phyloP scores from a whole-genome alignment of 2,329 filamentous ascomycete species.

The Parascedosporium putredinis region DNA sequence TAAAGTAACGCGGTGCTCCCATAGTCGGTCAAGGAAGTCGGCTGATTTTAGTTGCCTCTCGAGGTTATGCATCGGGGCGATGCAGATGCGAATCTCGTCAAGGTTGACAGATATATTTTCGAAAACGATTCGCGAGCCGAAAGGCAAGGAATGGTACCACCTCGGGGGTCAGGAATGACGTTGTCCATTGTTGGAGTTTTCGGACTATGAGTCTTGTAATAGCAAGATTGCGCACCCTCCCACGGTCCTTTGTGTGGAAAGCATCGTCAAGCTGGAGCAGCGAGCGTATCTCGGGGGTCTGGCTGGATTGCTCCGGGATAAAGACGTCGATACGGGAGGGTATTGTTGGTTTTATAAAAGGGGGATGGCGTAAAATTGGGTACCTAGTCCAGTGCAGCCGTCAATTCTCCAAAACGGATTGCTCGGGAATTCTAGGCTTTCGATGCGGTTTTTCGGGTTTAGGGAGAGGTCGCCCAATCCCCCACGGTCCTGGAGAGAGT shows the following conservation, averaged over 20 bases:
- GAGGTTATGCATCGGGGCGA: slow-evolving; percentile 40
- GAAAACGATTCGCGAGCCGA: slow-evolving; percentile 48
- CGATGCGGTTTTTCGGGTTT: slow-evolving; percentile 51
- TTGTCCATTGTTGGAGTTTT: slow-evolving; percentile 41
- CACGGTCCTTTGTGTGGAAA: slow-evolving; percentile 44
- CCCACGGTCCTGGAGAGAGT: background rate
- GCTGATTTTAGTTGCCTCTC: slow-evolving; percentile 41
- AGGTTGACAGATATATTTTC: slow-evolving; percentile 38
- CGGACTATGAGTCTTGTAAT: slow-evolving; percentile 44
- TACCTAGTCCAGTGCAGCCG: slow-evolving; percentile 45
- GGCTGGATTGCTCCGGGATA: slow-evolving; percentile 38
- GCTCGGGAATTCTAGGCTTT: slow-evolving; percentile 37
- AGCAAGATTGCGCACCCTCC: slow-evolving; percentile 35
- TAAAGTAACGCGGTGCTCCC: slow-evolving; percentile 29
- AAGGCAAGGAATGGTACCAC: slow-evolving; percentile 38
- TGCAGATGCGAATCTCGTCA: slow-evolving; percentile 30
- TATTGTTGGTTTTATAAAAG: slow-evolving; percentile 31
- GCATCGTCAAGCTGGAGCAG: slow-evolving; percentile 39
- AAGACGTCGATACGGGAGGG: slow-evolving; percentile 50
- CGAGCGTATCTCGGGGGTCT: slow-evolving; percentile 28
- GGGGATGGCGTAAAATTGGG: slow-evolving; percentile 46
- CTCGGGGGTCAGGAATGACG: slow-evolving; percentile 18
- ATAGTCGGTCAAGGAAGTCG: slow-evolving; percentile 28
- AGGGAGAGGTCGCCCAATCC: slow-evolving; percentile 39
- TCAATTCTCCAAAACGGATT: slow-evolving; percentile 47